phyloP scores from a whole-genome alignment of 345 rosid species.

The Salix koriyanagi region DNA sequence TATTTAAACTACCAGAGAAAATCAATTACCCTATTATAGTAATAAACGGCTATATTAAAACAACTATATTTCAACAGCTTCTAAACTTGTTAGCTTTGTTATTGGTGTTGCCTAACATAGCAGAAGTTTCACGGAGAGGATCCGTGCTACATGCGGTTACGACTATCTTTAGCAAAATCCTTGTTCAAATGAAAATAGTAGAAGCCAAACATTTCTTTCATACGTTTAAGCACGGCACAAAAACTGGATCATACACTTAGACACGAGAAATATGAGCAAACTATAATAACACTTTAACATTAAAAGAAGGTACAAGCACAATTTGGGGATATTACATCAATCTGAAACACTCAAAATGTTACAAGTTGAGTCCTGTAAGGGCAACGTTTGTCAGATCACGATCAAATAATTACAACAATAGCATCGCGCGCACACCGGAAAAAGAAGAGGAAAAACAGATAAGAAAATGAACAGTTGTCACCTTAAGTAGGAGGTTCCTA shows the following conservation, averaged over 20 bases:
- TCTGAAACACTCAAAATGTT: background rate
- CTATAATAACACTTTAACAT: background rate
- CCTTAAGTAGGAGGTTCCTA: conserved; percentile 31
- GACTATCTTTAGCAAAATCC: background rate
- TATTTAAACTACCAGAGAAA: no score
- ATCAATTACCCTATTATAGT: no score
- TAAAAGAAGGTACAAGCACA: background rate
- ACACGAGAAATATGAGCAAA: background rate
- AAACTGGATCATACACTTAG: background rate
- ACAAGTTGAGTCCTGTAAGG: background rate
- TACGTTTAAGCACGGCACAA: background rate
- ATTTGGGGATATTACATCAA: background rate
- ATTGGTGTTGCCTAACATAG: background rate
- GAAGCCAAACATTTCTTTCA: background rate
- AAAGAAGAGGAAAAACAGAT: background rate
- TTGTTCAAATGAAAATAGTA: background rate
- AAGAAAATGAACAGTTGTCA: conserved; percentile 15
- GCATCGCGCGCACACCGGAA: conserved; percentile 15
- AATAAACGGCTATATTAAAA: no score
- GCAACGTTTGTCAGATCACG: conserved; percentile 1
- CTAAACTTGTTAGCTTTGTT: background rate
- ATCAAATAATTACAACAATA: conserved; percentile 31
- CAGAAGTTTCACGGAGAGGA: background rate
- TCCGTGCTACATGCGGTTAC: no score
- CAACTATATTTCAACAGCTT: background rate